Evolutionary conservation across 345 rosid genomes (phyloP).

Genomic region (Eucalyptus polyanthemos): DNA sequence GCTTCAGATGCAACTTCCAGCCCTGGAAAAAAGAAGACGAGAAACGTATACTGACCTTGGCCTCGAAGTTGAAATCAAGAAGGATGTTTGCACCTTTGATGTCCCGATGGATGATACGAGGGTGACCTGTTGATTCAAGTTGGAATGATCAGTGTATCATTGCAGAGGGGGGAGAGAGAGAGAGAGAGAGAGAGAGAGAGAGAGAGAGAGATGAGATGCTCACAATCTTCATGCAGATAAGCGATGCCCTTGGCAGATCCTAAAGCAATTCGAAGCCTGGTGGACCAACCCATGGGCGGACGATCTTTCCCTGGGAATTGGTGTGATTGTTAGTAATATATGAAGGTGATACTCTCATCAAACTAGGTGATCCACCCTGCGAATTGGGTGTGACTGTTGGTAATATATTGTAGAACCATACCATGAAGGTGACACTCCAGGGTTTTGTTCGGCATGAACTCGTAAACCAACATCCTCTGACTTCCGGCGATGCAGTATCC

Average conservation of each 20-base stretch:
- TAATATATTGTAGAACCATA: not conserved
- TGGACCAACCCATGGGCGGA: conserved; percentile 65
- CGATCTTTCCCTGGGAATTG: conserved; percentile 43
- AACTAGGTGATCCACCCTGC: conserved; percentile 11
- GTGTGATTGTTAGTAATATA: not conserved
- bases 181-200: not conserved
- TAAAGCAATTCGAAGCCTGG: conserved; percentile 68
- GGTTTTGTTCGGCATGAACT: conserved; percentile 62
- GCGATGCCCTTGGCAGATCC: conserved; percentile 95
- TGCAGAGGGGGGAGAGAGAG: not conserved
- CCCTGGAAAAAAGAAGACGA: not conserved
- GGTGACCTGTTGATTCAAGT: conserved; percentile 49
- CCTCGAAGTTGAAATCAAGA: conserved; percentile 59
- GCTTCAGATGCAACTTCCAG: too few relatives aligned
- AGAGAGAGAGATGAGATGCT: not conserved
- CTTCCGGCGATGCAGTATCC: conserved; percentile 66
- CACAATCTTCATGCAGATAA: conserved; percentile 96
- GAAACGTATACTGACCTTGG: conserved; percentile 31
- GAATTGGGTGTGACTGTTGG: not conserved
- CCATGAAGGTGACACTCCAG: conserved; percentile 76
- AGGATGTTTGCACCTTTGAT: conserved; percentile 85
- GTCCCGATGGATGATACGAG: conserved; percentile 90
- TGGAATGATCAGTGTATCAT: not conserved
- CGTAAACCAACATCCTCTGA: conserved; percentile 65
- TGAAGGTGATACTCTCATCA: conserved; percentile 47